These are phyloP conservation scores for Ophiosphaerella korrae DNA, from an alignment of 2,329 filamentous ascomycete species.

Conservation along the genomic window DNA sequence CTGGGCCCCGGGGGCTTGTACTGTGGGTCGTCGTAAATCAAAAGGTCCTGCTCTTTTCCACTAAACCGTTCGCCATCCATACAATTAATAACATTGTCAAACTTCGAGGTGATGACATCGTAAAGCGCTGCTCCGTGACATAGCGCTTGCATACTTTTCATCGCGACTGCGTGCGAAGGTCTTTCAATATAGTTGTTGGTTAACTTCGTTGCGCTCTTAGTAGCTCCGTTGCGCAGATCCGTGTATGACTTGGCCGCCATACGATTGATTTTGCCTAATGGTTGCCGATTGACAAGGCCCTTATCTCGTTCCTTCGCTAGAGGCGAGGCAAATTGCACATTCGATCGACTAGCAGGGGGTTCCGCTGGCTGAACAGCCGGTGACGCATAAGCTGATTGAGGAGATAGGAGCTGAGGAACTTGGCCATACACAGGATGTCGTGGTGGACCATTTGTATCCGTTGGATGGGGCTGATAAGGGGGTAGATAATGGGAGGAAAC, in stretches of 20 bases:
- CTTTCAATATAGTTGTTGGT: slow-evolving; percentile 37
- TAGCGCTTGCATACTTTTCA: slow-evolving; percentile 45
- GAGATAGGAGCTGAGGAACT: slow-evolving; percentile 21
- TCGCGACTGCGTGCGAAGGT: slow-evolving; percentile 34
- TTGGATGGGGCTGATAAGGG: slow-evolving; percentile 9
- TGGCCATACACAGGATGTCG: slow-evolving; percentile 27
- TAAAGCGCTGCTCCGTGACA: slow-evolving; percentile 54
- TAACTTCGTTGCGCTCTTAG: slow-evolving; percentile 31
- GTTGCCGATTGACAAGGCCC: slow-evolving; percentile 28
- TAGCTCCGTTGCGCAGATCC: slow-evolving; percentile 34
- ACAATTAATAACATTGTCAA: slow-evolving; percentile 71
- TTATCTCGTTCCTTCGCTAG: slow-evolving; percentile 23
- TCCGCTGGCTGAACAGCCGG: slow-evolving; percentile 19
- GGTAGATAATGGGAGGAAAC: slow-evolving; percentile 15
- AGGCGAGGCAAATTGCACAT: slow-evolving; percentile 24
- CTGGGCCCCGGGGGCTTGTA: slow-evolving; percentile 19
- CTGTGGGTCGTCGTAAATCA: slow-evolving; percentile 26
- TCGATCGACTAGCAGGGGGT: slow-evolving; percentile 26
- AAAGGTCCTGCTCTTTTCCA: slow-evolving; percentile 60
- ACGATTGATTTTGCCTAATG: slow-evolving; percentile 35
- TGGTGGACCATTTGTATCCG: slow-evolving; percentile 10
- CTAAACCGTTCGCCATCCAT: slow-evolving; percentile 69
- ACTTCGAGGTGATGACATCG: slow-evolving; percentile 65
- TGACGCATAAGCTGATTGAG: slow-evolving; percentile 18
- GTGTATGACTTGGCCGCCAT: slow-evolving; percentile 37